Conservation (phyloP, 1,284 basidiomycete genomes). For the Trichosporon inkin region DNA sequence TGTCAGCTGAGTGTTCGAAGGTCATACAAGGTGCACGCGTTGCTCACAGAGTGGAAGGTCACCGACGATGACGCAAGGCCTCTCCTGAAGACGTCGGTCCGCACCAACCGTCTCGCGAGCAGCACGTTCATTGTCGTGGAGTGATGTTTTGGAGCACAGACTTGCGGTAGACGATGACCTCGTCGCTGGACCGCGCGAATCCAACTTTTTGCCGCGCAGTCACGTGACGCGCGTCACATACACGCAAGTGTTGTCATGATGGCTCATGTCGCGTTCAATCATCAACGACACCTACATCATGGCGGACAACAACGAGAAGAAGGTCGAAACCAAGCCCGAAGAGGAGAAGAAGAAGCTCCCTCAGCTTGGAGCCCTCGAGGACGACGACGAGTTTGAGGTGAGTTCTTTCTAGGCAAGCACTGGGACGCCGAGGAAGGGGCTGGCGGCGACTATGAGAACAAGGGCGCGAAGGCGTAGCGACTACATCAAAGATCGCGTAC, state of each 20-base stretch:
- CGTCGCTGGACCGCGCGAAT: too few relatives aligned
- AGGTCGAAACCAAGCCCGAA: conserved; percentile 15
- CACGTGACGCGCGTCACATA: conserved; percentile 14
- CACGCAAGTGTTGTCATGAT: conserved; percentile 9
- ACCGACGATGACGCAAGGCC: background rate
- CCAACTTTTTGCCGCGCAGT: conserved; percentile 2
- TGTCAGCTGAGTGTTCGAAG: background rate
- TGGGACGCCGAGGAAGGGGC: background rate
- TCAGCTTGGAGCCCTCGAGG: conserved; percentile 51
- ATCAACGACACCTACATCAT: conserved; percentile 11
- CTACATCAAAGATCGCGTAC: too few relatives aligned
- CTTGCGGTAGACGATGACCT: too few relatives aligned
- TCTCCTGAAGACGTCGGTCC: background rate
- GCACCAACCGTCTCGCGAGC: background rate
- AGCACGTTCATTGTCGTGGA: background rate
- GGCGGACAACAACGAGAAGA: conserved; percentile 20
- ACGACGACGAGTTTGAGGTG: conserved; percentile 54
- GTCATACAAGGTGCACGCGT: too few relatives aligned
- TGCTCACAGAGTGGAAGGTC: background rate
- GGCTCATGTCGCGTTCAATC: background rate
- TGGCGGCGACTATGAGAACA: too few relatives aligned
- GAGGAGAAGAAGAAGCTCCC: conserved; percentile 43
- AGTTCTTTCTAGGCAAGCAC: conserved; percentile 20
- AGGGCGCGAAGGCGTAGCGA: too few relatives aligned
- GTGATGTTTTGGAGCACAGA: background rate